phyloP scores from a whole-genome alignment of 768 basidiomycete genomes.

The Boletus rubroflammeus region DNA sequence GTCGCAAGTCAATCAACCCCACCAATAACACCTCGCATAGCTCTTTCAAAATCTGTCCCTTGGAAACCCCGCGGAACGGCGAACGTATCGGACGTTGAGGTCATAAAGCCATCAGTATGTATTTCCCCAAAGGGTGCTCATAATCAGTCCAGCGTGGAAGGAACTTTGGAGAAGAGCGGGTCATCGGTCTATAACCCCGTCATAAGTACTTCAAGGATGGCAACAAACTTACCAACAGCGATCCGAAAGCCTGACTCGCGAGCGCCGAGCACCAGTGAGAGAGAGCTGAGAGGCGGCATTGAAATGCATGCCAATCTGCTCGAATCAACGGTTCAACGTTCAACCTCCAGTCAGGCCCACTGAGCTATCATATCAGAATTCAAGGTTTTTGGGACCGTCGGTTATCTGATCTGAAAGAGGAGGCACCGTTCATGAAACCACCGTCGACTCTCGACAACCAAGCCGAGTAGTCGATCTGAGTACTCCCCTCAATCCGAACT shows the following conservation, averaged over 20 bases:
- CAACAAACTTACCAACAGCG: not conserved
- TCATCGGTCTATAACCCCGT: not conserved
- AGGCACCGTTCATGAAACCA: not conserved
- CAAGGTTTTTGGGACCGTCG: not conserved
- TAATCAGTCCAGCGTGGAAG: not conserved
- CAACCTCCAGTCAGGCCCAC: not conserved
- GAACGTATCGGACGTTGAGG: not conserved
- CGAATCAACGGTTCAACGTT: too few relatives aligned
- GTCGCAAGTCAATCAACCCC: not conserved
- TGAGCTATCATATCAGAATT: not conserved
- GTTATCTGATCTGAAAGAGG: not conserved
- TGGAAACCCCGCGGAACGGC: not conserved
- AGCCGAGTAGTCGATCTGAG: not conserved
- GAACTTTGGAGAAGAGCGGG: not conserved
- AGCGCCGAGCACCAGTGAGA: not conserved
- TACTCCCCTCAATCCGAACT: not conserved
- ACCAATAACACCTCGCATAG: not conserved
- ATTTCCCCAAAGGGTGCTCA: not conserved
- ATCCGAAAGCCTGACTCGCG: not conserved
- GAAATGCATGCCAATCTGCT: too few relatives aligned
- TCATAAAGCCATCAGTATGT: not conserved
- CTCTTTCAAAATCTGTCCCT: not conserved
- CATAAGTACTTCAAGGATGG: not conserved
- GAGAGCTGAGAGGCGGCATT: not conserved
- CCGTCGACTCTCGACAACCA: not conserved